Evolutionary conservation across 2,329 filamentous ascomycete genomes (phyloP).

Genomic region (Nemania diffusa): DNA sequence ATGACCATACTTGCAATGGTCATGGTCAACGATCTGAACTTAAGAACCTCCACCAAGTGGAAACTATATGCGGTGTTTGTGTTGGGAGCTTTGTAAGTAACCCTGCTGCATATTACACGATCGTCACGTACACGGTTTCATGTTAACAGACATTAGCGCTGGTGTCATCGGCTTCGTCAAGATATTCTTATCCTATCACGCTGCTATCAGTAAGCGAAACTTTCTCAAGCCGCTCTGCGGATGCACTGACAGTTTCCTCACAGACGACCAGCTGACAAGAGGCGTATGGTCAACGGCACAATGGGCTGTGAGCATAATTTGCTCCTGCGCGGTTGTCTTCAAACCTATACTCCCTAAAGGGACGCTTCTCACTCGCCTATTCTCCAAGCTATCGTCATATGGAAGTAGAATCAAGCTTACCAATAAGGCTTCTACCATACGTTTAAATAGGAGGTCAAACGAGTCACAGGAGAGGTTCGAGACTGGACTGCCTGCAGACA

Average conservation of each 20-base stretch:
- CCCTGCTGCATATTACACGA: not conserved
- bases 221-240: not conserved
- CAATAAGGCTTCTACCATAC: not conserved
- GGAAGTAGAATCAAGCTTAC: not conserved
- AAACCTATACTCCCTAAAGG: not conserved
- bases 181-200: not conserved
- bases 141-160: not conserved
- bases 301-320: not conserved
- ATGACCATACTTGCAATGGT: not conserved
- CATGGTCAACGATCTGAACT: not conserved
- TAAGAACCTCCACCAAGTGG: not conserved
- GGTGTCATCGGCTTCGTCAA: slow-evolving; percentile 1
- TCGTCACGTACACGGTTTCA: not conserved
- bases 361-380: not conserved
- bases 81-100: not conserved
- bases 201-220: not conserved
- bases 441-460: not conserved
- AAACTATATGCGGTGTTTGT: not conserved
- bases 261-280: not conserved
- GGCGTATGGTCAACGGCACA: not conserved
- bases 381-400: not conserved
- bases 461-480: not conserved
- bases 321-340: not conserved
- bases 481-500: not conserved
- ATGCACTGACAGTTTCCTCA: not conserved